phyloP scores from a whole-genome alignment of 371 early-diverging fungal species.

The Mucor piriformis region DNA sequence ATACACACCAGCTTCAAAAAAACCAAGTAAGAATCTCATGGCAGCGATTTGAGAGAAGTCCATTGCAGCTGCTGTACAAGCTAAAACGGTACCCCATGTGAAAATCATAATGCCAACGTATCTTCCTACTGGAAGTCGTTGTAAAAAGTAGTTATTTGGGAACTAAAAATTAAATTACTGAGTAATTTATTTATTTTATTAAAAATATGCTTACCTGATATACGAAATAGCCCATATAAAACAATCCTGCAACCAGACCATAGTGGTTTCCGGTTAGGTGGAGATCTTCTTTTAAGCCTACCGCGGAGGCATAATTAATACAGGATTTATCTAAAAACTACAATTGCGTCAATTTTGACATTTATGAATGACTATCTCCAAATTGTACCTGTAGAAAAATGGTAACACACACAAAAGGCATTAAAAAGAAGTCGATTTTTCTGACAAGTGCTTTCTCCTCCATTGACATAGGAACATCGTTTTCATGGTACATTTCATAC shows the following conservation, averaged over 20 bases:
- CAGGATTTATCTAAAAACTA: constrained; percentile 51
- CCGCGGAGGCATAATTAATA: constrained; percentile 39
- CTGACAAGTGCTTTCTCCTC: constrained; percentile 39
- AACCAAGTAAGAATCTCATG: constrained; percentile 40
- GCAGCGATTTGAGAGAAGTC: constrained; percentile 42
- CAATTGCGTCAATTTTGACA: background rate
- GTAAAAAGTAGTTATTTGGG: constrained; percentile 47
- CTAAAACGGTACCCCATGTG: constrained; percentile 40
- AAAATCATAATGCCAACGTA: constrained; percentile 40
- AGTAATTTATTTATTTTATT: background rate
- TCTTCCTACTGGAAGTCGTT: constrained; percentile 33
- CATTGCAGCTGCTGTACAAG: constrained; percentile 30
- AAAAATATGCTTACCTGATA: constrained; percentile 36
- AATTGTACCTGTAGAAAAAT: constrained; percentile 43
- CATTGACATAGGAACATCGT: constrained; percentile 21
- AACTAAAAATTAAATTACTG: constrained; percentile 22
- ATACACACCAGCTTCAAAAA: constrained; percentile 34
- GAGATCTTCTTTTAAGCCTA: constrained; percentile 35
- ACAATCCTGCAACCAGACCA: constrained; percentile 39
- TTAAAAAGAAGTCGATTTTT: constrained; percentile 37
- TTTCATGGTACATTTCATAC: constrained; percentile 10
- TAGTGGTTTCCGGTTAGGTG: constrained; percentile 30
- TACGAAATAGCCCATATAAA: constrained; percentile 43
- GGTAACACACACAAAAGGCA: constrained; percentile 44
- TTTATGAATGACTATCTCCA: background rate